Evolutionary conservation across 805 yeast species (phyloP).

Genomic region (Metschnikowia dekortorum): DNA sequence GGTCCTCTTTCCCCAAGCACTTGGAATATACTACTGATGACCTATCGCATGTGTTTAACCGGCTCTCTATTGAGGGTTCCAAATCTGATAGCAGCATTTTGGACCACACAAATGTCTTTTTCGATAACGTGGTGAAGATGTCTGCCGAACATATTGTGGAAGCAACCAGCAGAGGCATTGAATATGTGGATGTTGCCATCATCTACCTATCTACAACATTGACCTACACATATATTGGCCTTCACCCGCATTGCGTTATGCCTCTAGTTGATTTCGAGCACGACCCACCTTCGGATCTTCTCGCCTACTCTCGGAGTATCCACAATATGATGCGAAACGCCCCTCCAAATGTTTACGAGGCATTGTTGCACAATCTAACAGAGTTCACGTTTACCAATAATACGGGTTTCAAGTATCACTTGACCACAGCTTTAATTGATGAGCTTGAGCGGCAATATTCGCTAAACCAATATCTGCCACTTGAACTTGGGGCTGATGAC

Average conservation of each 20-base stretch:
- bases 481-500: constrained; percentile 1
- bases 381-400: constrained; percentile 4
- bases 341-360: constrained; percentile 5
- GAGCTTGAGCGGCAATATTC: background rate
- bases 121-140: constrained; percentile 11
- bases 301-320: constrained; percentile 13
- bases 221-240: constrained; percentile 26
- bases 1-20: background rate
- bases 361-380: constrained; percentile 3
- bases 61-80: constrained; percentile 4
- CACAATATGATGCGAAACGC: constrained; percentile 4
- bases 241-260: constrained; percentile 28
- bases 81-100: constrained; percentile 14
- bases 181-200: constrained; percentile 5
- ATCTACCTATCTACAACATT: constrained; percentile 16
- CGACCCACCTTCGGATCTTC: constrained; percentile 17
- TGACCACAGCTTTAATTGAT: background rate
- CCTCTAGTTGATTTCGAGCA: constrained; percentile 26
- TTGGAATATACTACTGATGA: background rate
- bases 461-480: background rate
- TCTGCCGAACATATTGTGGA: constrained; percentile 9
- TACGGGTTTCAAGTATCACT: background rate
- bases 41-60: constrained; percentile 11
- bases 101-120: constrained; percentile 23
- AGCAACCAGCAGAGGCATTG: background rate